These are phyloP conservation scores for Candida arabinofermentans DNA, from an alignment of 805 yeast species.

Conservation along the genomic window DNA sequence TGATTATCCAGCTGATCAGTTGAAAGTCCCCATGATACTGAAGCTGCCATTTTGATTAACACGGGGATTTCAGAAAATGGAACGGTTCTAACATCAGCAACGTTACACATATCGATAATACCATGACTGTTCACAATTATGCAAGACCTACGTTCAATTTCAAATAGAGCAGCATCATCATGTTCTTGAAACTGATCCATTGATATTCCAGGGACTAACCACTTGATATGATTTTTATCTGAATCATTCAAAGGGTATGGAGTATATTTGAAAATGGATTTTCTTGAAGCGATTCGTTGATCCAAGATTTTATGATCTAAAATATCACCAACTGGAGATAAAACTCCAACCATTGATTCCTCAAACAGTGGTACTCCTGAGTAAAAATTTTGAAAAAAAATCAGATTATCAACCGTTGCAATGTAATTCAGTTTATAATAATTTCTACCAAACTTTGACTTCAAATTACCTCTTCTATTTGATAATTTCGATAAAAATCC, in stretches of 20 bases:
- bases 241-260: constrained; percentile 53
- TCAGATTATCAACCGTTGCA: constrained; percentile 54
- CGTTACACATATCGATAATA: constrained; percentile 54
- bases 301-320: constrained; percentile 23
- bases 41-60: constrained; percentile 28
- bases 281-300: constrained; percentile 23
- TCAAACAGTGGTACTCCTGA: constrained; percentile 58
- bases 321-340: constrained; percentile 35
- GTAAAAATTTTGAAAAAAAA: constrained; percentile 53
- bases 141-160: constrained; percentile 57
- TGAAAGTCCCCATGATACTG: constrained; percentile 28
- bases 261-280: constrained; percentile 41
- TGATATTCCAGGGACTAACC: constrained; percentile 47
- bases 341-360: constrained; percentile 12
- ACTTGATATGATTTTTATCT: constrained; percentile 47
- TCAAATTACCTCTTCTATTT: constrained; percentile 41
- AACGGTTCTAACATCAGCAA: constrained; percentile 38
- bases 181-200: constrained; percentile 38
- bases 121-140: constrained; percentile 56
- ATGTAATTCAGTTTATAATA: constrained; percentile 59
- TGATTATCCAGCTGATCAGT: constrained; percentile 16
- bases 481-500: constrained; percentile 68
- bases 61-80: constrained; percentile 20
- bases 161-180: constrained; percentile 61
- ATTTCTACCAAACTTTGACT: constrained; percentile 28